Evolutionary conservation across 139 green algal genomes (phyloP).

Genomic region (Micromonas commoda): DNA sequence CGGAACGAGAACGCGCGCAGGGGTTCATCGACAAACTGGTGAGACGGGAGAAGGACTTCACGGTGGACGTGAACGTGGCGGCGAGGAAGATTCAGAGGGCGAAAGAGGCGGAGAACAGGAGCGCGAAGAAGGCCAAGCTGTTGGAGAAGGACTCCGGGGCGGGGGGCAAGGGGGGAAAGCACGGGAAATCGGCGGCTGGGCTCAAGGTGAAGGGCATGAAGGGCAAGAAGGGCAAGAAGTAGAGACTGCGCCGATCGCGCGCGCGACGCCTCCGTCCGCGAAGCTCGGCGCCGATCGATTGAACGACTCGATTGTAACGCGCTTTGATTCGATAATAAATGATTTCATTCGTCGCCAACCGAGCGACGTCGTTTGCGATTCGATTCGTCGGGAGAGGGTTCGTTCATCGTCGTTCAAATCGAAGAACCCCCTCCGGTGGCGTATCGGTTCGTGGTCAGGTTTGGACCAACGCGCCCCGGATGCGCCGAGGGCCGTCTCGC

Average conservation of each 20-base stretch:
- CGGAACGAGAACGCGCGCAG: background rate
- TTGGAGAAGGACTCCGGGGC: background rate
- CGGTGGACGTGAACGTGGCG: constrained; percentile 13
- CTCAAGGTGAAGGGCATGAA: background rate
- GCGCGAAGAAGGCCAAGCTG: constrained; percentile 6
- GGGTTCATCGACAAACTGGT: constrained; percentile 4
- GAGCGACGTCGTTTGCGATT: no score
- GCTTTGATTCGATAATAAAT: no score
- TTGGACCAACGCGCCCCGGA: no score
- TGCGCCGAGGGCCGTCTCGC: no score
- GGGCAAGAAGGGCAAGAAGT: background rate
- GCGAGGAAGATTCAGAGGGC: constrained; percentile 17
- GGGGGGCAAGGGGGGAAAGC: background rate
- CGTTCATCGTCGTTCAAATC: no score
- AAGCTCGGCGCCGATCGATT: no score
- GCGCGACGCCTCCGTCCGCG: no score
- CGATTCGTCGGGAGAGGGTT: no score
- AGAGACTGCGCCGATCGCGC: background rate
- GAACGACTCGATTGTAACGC: no score
- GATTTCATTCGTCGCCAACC: no score
- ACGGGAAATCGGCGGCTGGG: background rate
- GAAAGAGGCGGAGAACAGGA: constrained; percentile 10
- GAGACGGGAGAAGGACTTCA: background rate
- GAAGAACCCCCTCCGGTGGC: no score
- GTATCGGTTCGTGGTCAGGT: no score